These are phyloP conservation scores for Saccharomycopsis sp. DNA, from an alignment of 805 yeast species.

Conservation along the genomic window DNA sequence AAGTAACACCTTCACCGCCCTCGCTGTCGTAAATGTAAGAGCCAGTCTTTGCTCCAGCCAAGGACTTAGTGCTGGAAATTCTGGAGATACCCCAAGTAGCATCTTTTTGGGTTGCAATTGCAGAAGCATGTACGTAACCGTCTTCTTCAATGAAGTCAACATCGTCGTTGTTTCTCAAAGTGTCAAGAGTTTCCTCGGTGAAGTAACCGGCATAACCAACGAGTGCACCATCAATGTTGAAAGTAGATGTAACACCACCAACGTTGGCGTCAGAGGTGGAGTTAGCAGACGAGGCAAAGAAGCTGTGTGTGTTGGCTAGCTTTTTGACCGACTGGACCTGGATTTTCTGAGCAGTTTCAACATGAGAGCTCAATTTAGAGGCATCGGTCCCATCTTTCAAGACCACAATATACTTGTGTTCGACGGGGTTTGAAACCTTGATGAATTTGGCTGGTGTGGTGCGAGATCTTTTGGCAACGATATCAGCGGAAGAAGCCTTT, in stretches of 20 bases:
- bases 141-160: conserved; percentile 63
- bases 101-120: conserved; percentile 45
- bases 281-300: not conserved
- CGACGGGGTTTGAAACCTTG: conserved; percentile 33
- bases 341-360: conserved; percentile 45
- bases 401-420: conserved; percentile 78
- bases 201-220: conserved; percentile 85
- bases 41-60: conserved; percentile 50
- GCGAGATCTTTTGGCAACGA: not conserved
- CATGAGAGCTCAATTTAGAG: conserved; percentile 55
- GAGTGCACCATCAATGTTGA: conserved; percentile 49
- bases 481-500: not conserved
- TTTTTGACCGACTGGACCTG: not conserved
- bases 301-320: not conserved
- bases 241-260: conserved; percentile 53
- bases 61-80: conserved; percentile 57
- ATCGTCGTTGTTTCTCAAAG: conserved; percentile 59
- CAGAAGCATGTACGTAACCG: conserved; percentile 47
- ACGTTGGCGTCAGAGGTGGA: conserved; percentile 23
- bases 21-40: conserved; percentile 53
- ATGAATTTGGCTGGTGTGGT: not conserved
- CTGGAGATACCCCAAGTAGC: conserved; percentile 77
- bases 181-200: conserved; percentile 64
- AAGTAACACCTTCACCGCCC: conserved; percentile 55
- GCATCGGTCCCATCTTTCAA: conserved; percentile 58